phyloP scores from a whole-genome alignment of 352 stramenopile genomes.

The Phytophthora brassicae region DNA sequence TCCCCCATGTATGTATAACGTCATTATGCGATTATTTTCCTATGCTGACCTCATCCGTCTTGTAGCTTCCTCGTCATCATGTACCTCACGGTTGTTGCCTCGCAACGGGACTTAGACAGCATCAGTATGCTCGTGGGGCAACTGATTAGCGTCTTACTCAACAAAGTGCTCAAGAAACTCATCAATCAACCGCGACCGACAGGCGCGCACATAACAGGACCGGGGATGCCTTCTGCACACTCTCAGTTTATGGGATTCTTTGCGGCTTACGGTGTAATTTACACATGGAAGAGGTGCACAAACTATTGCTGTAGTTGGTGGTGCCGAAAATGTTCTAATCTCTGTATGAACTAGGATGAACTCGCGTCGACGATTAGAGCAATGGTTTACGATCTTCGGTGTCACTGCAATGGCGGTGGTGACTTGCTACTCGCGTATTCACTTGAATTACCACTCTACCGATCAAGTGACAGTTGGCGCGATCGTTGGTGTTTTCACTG shows the following conservation, averaged over 20 bases:
- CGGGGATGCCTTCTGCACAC: constrained; percentile 81
- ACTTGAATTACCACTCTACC: constrained; percentile 75
- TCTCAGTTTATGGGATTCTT: constrained; percentile 86
- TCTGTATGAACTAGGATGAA: constrained; percentile 41
- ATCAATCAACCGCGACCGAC: constrained; percentile 72
- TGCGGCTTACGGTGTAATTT: constrained; percentile 63
- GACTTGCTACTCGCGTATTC: constrained; percentile 75
- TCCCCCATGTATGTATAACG: constrained; percentile 59
- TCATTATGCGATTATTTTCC: neutral
- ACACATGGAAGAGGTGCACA: constrained; percentile 62
- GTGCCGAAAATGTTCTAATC: neutral
- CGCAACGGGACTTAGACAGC: constrained; percentile 79
- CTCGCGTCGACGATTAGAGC: constrained; percentile 52
- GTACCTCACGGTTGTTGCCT: constrained; percentile 74
- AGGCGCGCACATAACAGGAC: constrained; percentile 62
- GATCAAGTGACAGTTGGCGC: constrained; percentile 71
- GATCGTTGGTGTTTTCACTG: constrained; percentile 45
- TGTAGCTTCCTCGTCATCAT: constrained; percentile 85
- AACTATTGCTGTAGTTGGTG: neutral
- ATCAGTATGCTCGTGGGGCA: constrained; percentile 73
- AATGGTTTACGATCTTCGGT: constrained; percentile 59
- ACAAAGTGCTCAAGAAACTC: constrained; percentile 77
- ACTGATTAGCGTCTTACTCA: constrained; percentile 72
- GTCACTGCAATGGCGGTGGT: constrained; percentile 44
- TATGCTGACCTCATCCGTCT: neutral